Conservation (phyloP, 495 filamentous ascomycete genomes). For the Aspergillus bertholletiae region DNA sequence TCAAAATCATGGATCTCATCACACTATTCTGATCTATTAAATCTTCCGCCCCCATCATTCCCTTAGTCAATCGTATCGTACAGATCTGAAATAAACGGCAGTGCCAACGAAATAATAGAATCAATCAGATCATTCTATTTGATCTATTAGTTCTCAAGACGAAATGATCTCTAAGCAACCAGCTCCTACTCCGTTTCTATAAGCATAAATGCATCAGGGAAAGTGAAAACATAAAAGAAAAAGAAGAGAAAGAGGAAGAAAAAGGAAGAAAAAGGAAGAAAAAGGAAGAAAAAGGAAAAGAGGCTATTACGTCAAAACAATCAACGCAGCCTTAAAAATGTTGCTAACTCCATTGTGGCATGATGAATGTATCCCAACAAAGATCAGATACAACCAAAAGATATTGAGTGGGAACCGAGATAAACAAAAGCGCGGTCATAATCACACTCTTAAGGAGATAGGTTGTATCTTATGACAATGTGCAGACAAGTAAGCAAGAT, state of each 20-base stretch:
- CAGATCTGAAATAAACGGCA: not conserved
- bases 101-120: not conserved
- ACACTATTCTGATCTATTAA: not conserved
- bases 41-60: not conserved
- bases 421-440: not conserved
- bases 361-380: not conserved
- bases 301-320: too few species aligned
- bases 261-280: not conserved
- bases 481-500: not conserved
- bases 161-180: not conserved
- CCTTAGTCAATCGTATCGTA: not conserved
- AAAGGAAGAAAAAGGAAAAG: not conserved
- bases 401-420: not conserved
- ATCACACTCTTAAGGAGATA: not conserved
- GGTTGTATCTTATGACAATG: not conserved
- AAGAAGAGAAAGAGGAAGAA: too few species aligned
- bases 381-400: not conserved
- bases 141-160: not conserved
- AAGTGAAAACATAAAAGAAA: not conserved
- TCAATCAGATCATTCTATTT: not conserved
- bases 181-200: not conserved
- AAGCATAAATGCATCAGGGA: not conserved
- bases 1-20: not conserved
- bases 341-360: not conserved
- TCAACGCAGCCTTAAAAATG: not conserved